These are phyloP conservation scores for Suillus clintonianus DNA, from an alignment of 768 basidiomycete genomes.

Conservation along the genomic window DNA sequence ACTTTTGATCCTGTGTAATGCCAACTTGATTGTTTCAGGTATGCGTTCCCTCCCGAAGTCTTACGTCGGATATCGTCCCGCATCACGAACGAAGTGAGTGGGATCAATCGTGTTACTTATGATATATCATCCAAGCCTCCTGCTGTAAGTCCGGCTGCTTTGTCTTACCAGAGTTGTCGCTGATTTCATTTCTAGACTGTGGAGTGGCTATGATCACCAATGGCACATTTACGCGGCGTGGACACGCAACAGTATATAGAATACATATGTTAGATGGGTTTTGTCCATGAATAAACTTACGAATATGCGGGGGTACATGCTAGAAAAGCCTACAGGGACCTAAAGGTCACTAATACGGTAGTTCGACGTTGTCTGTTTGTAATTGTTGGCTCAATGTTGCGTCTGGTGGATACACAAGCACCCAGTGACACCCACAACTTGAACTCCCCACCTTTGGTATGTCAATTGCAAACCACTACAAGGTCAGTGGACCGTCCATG, in stretches of 20 bases:
- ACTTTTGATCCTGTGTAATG: slow-evolving; percentile 19
- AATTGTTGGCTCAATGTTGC: background rate
- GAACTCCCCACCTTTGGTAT: background rate
- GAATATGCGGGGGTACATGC: background rate
- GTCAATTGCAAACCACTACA: background rate
- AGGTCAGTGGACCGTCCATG: background rate
- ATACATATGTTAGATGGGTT: background rate
- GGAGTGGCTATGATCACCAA: slow-evolving; percentile 41
- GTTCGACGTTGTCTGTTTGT: background rate
- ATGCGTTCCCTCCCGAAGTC: slow-evolving; percentile 91
- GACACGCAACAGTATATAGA: background rate
- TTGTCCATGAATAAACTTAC: background rate
- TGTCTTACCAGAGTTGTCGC: background rate
- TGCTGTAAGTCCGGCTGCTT: slow-evolving; percentile 53
- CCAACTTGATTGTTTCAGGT: slow-evolving; percentile 54
- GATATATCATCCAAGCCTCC: slow-evolving; percentile 98
- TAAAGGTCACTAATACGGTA: background rate
- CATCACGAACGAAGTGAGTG: slow-evolving; percentile 96
- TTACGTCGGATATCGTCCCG: slow-evolving; percentile 90
- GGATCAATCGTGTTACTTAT: slow-evolving; percentile 95
- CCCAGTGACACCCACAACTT: background rate
- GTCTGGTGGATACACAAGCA: background rate
- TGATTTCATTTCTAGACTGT: slow-evolving; percentile 35
- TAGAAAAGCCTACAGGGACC: background rate
- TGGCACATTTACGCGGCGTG: background rate